Evolutionary conservation across 1,284 basidiomycete genomes (phyloP), one percentile per base, ranked within the genome.

Genomic region (Cutaneotrichosporon daszewskae): DNA sequence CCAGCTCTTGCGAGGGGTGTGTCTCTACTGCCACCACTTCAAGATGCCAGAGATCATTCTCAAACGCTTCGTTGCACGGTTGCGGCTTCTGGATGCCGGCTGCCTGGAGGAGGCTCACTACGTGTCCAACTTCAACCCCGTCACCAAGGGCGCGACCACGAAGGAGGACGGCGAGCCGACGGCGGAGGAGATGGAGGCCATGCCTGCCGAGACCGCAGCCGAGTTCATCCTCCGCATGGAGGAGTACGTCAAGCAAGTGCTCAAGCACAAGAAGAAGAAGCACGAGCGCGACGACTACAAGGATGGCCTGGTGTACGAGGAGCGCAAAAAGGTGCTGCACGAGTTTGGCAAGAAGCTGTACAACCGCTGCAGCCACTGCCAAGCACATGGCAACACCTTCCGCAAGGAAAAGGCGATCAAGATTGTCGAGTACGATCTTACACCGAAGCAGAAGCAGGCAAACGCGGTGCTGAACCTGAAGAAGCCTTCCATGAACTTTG

Each of bases 11-110:
- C 82, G 91, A 41, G 84, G 84, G 32, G 84, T 83, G n/a, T 99
- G 95, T 74, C 74, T 95, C 64, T 97, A 87, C 73, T 99, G 95
- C 72, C 94, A 98, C 71, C 80, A 78, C 58, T 96, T 98, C 74
- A 90, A 94, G 72, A 73, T 85, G 59, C 78, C 78, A 51, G 77
- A 83, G 59, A 76, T 82, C n/a, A 75, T 79, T 71, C 90, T 88
- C 34, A 79, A 79, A 59, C 87, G 85, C 74, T 94, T 85, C 65
- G 75, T 82, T 24, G 91, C 88, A 9, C 89, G 94, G 61, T 76
- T 98, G 42, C 80, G 82, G n/a, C 74, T 98, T 19, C 76, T 97
- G 51, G 90, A 97, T 59, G 83, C 84, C 47, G 95, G 95, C 29
- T 79, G 96, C 16, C 75, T 96, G 20, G 81, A 86, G 42, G 87